Percentiles rank a stretch among this genome's conserved stretches.
phyloP scores from a whole-genome alignment of 495 filamentous ascomycete genomes.

The Platismatia glauca region DNA sequence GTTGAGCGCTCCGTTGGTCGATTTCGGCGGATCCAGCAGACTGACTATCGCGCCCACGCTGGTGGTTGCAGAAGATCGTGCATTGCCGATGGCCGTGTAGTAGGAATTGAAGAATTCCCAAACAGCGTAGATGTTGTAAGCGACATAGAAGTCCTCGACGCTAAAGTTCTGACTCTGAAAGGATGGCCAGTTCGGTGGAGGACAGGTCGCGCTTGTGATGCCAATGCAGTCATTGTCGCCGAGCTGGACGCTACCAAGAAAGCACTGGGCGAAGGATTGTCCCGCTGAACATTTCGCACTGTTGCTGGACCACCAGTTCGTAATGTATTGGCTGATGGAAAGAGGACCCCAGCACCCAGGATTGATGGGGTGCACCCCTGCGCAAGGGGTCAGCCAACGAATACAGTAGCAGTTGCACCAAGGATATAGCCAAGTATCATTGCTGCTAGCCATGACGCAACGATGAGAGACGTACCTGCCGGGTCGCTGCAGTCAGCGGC shows the following conservation, averaged over 20 bases:
- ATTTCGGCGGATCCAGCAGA: slow-evolving; percentile 6
- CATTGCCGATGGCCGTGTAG: slow-evolving; percentile 14
- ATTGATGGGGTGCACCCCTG: neutral
- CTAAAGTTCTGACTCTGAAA: neutral
- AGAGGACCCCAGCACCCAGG: slow-evolving; percentile 1
- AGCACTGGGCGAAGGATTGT: slow-evolving; percentile 6
- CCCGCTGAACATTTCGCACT: neutral
- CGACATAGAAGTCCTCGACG: slow-evolving; percentile 15
- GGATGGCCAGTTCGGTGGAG: slow-evolving; percentile 5
- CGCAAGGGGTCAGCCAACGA: neutral
- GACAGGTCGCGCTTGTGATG: slow-evolving; percentile 7
- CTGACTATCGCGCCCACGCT: slow-evolving; percentile 7
- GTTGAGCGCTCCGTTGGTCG: slow-evolving; percentile 4
- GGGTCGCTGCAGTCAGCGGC: neutral
- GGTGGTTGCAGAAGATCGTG: slow-evolving; percentile 2
- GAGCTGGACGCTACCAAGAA: neutral
- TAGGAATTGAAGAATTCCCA: slow-evolving; percentile 16
- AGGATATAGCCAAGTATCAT: neutral
- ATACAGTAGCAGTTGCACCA: too few species aligned
- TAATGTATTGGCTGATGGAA: neutral
- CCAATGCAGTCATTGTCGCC: slow-evolving; percentile 8
- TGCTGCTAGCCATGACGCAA: neutral
- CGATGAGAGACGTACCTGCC: neutral
- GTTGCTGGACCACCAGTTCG: neutral
- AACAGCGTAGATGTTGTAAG: slow-evolving; percentile 17